Evolutionary conservation across 768 basidiomycete species (phyloP).

Genomic region (Lactifluus piperatus): DNA sequence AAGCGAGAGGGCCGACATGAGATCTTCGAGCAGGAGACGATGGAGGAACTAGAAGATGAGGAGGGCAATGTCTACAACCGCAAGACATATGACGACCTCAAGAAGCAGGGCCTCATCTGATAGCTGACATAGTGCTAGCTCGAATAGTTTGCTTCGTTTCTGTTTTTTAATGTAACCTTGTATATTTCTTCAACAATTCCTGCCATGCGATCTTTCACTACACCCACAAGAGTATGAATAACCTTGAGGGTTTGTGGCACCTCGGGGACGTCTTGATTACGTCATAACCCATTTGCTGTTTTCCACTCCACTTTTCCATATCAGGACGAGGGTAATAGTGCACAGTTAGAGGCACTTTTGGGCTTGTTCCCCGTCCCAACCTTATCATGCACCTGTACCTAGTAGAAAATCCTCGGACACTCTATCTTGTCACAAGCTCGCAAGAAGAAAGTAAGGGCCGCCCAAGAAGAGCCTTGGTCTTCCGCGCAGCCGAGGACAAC

Average conservation of each 20-base stretch:
- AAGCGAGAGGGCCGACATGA: conserved; percentile 96
- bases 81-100: conserved; percentile 96
- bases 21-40: conserved; percentile 86
- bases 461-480: conserved; percentile 58
- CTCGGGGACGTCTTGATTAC: neutral
- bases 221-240: too few relatives aligned
- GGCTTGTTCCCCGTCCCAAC: neutral
- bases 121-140: conserved; percentile 34
- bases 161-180: neutral
- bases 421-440: conserved; percentile 64
- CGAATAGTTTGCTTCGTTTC: neutral
- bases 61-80: conserved; percentile 98
- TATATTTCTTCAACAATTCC: neutral
- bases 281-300: neutral
- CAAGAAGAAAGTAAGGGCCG: conserved; percentile 56
- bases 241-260: too few relatives aligned
- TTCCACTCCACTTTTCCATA: neutral
- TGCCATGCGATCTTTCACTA: too few relatives aligned
- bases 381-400: conserved; percentile 68
- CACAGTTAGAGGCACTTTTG: too few relatives aligned
- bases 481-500: conserved; percentile 49
- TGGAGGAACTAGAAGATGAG: conserved; percentile 97
- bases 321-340: too few relatives aligned
- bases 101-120: conserved; percentile 87
- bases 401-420: conserved; percentile 52